Percentiles rank a stretch among this genome's conserved stretches.
phyloP scores from a whole-genome alignment of 31 red algal species.

The Asparagopsis taxiformis region DNA sequence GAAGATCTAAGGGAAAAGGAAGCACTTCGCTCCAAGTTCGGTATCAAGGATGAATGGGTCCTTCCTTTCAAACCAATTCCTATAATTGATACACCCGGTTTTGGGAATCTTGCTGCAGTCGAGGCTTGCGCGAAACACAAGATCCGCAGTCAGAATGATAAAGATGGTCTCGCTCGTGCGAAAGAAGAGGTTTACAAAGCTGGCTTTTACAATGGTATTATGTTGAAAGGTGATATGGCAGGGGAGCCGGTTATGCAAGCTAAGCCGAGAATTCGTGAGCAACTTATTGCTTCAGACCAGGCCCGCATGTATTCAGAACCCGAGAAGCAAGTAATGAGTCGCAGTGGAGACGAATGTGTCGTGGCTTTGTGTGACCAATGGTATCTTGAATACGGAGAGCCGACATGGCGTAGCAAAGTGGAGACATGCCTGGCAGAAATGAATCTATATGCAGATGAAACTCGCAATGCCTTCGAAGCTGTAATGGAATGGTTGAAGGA shows the following conservation, averaged over 20 bases:
- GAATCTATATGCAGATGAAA: slow-evolving; percentile 84
- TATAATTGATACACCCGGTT: slow-evolving; percentile 91
- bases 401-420: slow-evolving; percentile 69
- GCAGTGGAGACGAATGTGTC: slow-evolving; percentile 95
- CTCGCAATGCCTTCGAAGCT: slow-evolving; percentile 75
- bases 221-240: slow-evolving; percentile 72
- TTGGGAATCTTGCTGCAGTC: slow-evolving; percentile 87
- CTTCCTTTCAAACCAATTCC: slow-evolving; percentile 88
- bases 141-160: slow-evolving; percentile 94
- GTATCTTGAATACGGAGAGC: slow-evolving; percentile 97
- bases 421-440: slow-evolving; percentile 62
- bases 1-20: slow-evolving; percentile 96
- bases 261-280: slow-evolving; percentile 77
- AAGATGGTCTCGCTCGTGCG: slow-evolving; percentile 77
- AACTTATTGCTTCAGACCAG: slow-evolving; percentile 60
- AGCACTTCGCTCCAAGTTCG: slow-evolving; percentile 82
- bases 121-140: slow-evolving; percentile 80
- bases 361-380: slow-evolving; percentile 98
- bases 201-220: slow-evolving; percentile 92
- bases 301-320: slow-evolving; percentile 89
- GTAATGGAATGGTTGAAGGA: slow-evolving; percentile 96
- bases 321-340: slow-evolving; percentile 87
- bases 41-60: slow-evolving; percentile 92
- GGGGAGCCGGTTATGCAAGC: slow-evolving; percentile 85
- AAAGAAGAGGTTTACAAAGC: slow-evolving; percentile 97